Evolutionary conservation across 805 yeast genomes (phyloP).

Genomic region (Kuraishia molischiana): DNA sequence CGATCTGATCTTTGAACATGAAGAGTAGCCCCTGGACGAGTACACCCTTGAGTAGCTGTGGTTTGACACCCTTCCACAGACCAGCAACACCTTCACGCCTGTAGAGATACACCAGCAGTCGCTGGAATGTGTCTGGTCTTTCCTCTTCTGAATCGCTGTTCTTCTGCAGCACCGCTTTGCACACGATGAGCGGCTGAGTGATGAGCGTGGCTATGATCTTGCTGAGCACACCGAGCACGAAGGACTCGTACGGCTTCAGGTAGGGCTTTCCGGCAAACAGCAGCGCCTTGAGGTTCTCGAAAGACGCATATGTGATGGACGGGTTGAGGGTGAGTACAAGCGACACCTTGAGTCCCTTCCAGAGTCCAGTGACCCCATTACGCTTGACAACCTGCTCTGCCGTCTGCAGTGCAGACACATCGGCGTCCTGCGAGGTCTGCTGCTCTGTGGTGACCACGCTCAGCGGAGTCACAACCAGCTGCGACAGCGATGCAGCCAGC

Average conservation of each 20-base stretch:
- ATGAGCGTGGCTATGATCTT: constrained; percentile 71
- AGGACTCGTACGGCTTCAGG: constrained; percentile 56
- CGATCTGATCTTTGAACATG: constrained; percentile 66
- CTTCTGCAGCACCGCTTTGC: constrained; percentile 73
- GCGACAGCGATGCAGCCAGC: constrained; percentile 74
- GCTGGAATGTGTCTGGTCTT: constrained; percentile 46
- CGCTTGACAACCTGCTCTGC: constrained; percentile 44
- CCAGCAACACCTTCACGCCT: constrained; percentile 54
- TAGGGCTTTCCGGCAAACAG: constrained; percentile 29
- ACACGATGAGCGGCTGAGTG: constrained; percentile 79
- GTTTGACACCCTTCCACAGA: constrained; percentile 72
- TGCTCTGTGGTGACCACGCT: constrained; percentile 57
- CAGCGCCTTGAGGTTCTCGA: constrained; percentile 52
- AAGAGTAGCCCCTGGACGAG: constrained; percentile 78
- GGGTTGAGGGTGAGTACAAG: constrained; percentile 75
- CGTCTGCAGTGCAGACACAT: constrained; percentile 24
- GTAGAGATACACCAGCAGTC: constrained; percentile 52
- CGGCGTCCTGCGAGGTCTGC: constrained; percentile 28
- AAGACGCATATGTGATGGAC: constrained; percentile 77
- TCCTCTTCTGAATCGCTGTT: constrained; percentile 20
- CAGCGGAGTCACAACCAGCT: constrained; percentile 74
- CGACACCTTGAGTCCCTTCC: constrained; percentile 80
- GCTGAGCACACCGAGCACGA: constrained; percentile 67
- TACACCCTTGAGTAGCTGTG: constrained; percentile 74
- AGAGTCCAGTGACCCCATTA: constrained; percentile 63